phyloP scores from a whole-genome alignment of 805 yeast genomes.

The Yamadazyma akitaensis region DNA sequence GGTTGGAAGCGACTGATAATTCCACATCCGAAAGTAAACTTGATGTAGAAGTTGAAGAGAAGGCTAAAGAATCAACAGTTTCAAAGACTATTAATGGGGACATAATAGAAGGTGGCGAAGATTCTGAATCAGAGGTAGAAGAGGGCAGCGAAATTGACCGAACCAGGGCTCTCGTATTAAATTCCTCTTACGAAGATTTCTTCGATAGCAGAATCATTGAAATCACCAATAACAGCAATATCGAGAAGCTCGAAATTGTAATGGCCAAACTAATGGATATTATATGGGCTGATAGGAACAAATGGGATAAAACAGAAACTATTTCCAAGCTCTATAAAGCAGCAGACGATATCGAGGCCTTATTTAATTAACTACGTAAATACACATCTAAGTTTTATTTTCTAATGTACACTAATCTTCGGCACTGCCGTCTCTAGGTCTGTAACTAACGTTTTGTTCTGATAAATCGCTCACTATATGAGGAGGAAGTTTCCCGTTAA shows the following conservation, averaged over 20 bases:
- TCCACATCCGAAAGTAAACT: too few relatives aligned
- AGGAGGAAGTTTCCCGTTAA: constrained; percentile 85
- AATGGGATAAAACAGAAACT: constrained; percentile 43
- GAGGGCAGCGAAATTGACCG: constrained; percentile 10
- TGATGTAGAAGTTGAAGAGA: neutral
- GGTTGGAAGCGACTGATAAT: too few relatives aligned
- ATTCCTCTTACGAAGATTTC: constrained; percentile 14
- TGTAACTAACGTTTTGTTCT: constrained; percentile 72
- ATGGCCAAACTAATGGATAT: constrained; percentile 69
- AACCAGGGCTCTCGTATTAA: constrained; percentile 3
- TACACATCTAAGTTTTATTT: neutral
- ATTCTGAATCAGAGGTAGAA: constrained; percentile 35
- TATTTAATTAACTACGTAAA: constrained; percentile 1
- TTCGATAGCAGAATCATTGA: constrained; percentile 25
- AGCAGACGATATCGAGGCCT: constrained; percentile 15
- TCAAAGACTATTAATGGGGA: neutral
- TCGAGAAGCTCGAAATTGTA: constrained; percentile 36
- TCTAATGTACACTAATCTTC: constrained; percentile 41
- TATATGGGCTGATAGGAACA: constrained; percentile 63
- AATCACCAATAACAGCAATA: constrained; percentile 30
- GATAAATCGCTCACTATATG: constrained; percentile 75
- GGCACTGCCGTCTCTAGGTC: constrained; percentile 94
- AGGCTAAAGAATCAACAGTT: neutral
- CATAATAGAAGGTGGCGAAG: neutral
- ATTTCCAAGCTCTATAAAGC: constrained; percentile 28